Conservation (phyloP, 306 rosid genomes). For the Hippophae tibetana region DNA sequence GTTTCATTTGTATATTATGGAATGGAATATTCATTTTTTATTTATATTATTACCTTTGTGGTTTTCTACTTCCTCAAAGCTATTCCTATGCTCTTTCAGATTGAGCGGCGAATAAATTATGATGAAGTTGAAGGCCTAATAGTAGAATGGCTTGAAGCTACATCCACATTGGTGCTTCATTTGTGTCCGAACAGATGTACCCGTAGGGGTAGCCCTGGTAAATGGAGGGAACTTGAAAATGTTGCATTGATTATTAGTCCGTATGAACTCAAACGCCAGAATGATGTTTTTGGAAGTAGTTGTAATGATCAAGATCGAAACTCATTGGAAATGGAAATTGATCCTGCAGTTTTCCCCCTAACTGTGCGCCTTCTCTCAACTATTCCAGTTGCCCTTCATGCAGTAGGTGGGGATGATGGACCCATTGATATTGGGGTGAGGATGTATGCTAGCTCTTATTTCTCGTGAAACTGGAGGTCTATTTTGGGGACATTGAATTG, state of each 20-base stretch:
- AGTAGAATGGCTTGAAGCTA: constrained; percentile 75
- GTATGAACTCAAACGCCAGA: constrained; percentile 28
- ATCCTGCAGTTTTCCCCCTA: constrained; percentile 56
- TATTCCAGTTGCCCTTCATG: constrained; percentile 71
- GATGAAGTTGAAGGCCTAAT: constrained; percentile 73
- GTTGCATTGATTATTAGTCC: constrained; percentile 48
- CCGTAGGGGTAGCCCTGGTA: constrained; percentile 46
- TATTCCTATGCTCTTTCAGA: constrained; percentile 30
- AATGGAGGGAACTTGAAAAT: constrained; percentile 62
- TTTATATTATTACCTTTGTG: background rate
- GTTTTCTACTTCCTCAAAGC: background rate
- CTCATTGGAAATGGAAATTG: constrained; percentile 29
- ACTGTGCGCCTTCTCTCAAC: constrained; percentile 54
- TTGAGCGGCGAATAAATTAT: constrained; percentile 75
- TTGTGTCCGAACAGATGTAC: constrained; percentile 35
- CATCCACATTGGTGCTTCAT: constrained; percentile 75
- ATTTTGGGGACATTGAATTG: too few species aligned
- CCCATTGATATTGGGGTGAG: constrained; percentile 69
- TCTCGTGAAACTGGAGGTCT: constrained; percentile 25
- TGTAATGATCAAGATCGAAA: constrained; percentile 10
- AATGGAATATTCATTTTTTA: background rate
- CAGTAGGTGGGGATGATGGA: constrained; percentile 79
- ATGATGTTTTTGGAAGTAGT: constrained; percentile 21
- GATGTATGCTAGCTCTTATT: constrained; percentile 71
- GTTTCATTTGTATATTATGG: background rate